Evolutionary conservation across 1,284 basidiomycete species (phyloP).

Genomic region (Cryptococcus sp.): DNA sequence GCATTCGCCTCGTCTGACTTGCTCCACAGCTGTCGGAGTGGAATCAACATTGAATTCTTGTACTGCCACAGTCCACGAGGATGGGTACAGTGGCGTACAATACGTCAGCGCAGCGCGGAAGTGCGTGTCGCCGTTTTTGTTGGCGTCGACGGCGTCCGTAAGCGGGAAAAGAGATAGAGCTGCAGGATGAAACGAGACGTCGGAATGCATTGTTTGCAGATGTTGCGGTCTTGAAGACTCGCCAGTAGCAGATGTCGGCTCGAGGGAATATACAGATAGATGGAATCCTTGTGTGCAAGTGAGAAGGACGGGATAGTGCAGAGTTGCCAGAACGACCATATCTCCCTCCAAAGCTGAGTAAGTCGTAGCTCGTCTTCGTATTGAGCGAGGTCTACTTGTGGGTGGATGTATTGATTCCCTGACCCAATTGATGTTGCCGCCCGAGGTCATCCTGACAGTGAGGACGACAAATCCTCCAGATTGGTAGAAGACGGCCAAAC

Average conservation of each 20-base stretch:
- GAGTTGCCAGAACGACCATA: constrained; percentile 42
- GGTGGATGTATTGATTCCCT: constrained; percentile 38
- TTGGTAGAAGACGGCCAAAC: constrained; percentile 49
- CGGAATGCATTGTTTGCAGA: constrained; percentile 46
- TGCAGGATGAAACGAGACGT: constrained; percentile 52
- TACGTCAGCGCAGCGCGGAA: constrained; percentile 49
- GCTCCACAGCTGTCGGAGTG: background rate
- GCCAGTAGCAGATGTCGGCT: background rate
- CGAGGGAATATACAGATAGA: constrained; percentile 40
- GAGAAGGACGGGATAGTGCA: constrained; percentile 43
- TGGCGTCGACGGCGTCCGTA: background rate
- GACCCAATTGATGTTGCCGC: constrained; percentile 27
- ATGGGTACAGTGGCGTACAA: constrained; percentile 50
- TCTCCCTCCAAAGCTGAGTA: constrained; percentile 26
- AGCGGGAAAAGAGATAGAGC: constrained; percentile 42
- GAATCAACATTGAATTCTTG: constrained; percentile 46
- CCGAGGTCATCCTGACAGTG: constrained; percentile 16
- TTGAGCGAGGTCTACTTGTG: constrained; percentile 22
- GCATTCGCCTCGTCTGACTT: constrained; percentile 37
- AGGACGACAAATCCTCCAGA: constrained; percentile 51
- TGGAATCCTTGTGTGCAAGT: constrained; percentile 46
- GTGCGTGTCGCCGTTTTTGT: background rate
- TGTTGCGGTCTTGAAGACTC: constrained; percentile 12
- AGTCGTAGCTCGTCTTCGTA: constrained; percentile 23
- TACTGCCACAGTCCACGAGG: constrained; percentile 51